Evolutionary conservation across 352 stramenopile species (phyloP).

Genomic region (Thraustochytrium striatum): DNA sequence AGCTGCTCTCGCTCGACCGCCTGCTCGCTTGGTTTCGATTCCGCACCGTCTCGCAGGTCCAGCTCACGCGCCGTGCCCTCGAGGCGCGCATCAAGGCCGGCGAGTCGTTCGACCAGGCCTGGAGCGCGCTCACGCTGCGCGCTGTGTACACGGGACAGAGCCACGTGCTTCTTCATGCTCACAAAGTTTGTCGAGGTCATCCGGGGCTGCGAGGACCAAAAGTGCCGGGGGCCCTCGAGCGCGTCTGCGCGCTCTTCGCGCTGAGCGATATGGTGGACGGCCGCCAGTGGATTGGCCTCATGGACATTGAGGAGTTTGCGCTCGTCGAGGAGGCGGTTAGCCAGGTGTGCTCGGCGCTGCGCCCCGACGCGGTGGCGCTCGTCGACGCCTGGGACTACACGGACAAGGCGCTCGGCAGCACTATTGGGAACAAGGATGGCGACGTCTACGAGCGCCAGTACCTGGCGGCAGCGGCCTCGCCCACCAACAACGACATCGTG

Average conservation of each 20-base stretch:
- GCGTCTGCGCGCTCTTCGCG: slow-evolving; percentile 47
- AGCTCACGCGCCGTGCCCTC: slow-evolving; percentile 28
- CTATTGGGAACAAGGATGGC: slow-evolving; percentile 34
- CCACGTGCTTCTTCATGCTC: slow-evolving; percentile 48
- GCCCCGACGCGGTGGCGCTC: slow-evolving; percentile 51
- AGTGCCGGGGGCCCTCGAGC: slow-evolving; percentile 18
- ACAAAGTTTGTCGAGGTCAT: slow-evolving; percentile 41
- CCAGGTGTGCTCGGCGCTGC: slow-evolving; percentile 20
- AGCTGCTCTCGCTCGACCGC: slow-evolving; percentile 28
- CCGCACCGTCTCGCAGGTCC: slow-evolving; percentile 32
- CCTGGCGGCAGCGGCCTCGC: background rate
- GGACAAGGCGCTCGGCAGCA: slow-evolving; percentile 35
- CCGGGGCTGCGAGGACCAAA: slow-evolving; percentile 3
- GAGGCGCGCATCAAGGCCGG: slow-evolving; percentile 19
- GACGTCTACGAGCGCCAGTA: slow-evolving; percentile 49
- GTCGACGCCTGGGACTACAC: slow-evolving; percentile 52
- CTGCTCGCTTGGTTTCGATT: slow-evolving; percentile 43
- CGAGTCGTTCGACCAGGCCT: slow-evolving; percentile 35
- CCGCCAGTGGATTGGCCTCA: slow-evolving; percentile 39
- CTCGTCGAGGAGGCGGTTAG: slow-evolving; percentile 26
- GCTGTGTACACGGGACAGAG: slow-evolving; percentile 44
- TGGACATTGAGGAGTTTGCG: slow-evolving; percentile 1
- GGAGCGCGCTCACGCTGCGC: slow-evolving; percentile 33
- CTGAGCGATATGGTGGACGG: slow-evolving; percentile 45
- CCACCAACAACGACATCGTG: slow-evolving; percentile 23